phyloP scores from a whole-genome alignment of 805 yeast genomes.

The Lipomyces oligophaga region DNA sequence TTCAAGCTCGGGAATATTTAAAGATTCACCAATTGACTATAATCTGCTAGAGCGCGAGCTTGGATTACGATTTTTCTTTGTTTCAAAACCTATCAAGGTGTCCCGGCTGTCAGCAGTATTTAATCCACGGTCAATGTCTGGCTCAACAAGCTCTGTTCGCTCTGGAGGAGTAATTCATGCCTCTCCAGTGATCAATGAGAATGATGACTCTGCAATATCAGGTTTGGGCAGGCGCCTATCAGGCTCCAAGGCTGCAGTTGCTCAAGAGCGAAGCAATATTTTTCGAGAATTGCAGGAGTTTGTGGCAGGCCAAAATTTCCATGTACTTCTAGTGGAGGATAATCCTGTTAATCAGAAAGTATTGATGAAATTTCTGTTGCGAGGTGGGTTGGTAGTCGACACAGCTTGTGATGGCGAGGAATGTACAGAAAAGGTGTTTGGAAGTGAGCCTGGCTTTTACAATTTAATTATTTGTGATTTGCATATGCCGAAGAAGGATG shows the following conservation, averaged over 20 bases:
- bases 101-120: constrained; percentile 18
- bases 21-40: constrained; percentile 15
- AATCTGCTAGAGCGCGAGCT: constrained; percentile 13
- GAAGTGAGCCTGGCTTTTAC: constrained; percentile 29
- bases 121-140: neutral
- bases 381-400: constrained; percentile 35
- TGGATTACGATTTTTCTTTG: constrained; percentile 21
- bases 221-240: neutral
- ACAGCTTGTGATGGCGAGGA: constrained; percentile 37
- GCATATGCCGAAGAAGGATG: constrained; percentile 40
- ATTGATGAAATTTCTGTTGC: constrained; percentile 44
- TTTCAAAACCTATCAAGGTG: constrained; percentile 27
- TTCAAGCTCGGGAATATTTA: neutral
- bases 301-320: constrained; percentile 16
- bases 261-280: constrained; percentile 9
- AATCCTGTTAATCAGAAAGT: constrained; percentile 88
- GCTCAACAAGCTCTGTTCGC: neutral
- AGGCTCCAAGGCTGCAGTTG: neutral
- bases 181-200: no score
- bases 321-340: constrained; percentile 83
- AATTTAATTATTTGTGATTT: constrained; percentile 35
- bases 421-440: constrained; percentile 32
- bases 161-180: neutral
- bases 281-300: constrained; percentile 28
- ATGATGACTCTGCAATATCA: neutral